Conservation (phyloP, 176 grass and related monocot genomes). For the Themeda triandra region DNA sequence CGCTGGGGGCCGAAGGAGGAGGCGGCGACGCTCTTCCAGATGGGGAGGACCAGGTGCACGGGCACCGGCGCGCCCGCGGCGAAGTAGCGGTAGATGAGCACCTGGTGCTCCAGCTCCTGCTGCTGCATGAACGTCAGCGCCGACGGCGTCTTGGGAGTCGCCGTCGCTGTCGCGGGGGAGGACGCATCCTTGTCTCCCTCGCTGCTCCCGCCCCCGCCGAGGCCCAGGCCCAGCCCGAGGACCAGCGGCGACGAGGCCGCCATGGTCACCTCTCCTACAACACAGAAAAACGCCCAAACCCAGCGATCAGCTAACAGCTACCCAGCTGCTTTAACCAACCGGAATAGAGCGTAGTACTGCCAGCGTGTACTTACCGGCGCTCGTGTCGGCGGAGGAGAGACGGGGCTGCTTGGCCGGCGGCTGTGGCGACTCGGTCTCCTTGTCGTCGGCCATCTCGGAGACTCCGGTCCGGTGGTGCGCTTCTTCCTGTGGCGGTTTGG, state of each 20-base stretch:
- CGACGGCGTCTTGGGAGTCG: background rate
- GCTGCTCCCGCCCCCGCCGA: constrained; percentile 26
- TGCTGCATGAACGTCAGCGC: constrained; percentile 95
- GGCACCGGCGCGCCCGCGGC: constrained; percentile 81
- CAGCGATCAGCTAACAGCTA: background rate
- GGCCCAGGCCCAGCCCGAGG: constrained; percentile 63
- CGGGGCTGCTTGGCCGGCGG: constrained; percentile 64
- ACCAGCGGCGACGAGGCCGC: constrained; percentile 58
- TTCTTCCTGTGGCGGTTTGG: background rate
- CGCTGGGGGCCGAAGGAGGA: constrained; percentile 76
- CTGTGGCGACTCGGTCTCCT: constrained; percentile 44
- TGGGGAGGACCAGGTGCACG: constrained; percentile 88
- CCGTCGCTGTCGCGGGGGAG: background rate
- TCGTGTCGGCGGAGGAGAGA: constrained; percentile 42
- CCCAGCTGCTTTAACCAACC: background rate
- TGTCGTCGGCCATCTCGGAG: constrained; percentile 43
- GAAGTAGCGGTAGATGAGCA: constrained; percentile 98
- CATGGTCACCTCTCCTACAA: constrained; percentile 61
- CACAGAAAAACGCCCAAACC: background rate
- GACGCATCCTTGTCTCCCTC: background rate
- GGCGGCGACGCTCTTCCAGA: constrained; percentile 96
- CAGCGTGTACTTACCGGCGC: constrained; percentile 29
- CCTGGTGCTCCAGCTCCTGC: constrained; percentile 99
- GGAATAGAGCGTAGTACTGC: background rate
- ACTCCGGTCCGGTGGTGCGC: background rate